Conservation (phyloP, 140 eudicot species). For the Anethum foeniculum region DNA sequence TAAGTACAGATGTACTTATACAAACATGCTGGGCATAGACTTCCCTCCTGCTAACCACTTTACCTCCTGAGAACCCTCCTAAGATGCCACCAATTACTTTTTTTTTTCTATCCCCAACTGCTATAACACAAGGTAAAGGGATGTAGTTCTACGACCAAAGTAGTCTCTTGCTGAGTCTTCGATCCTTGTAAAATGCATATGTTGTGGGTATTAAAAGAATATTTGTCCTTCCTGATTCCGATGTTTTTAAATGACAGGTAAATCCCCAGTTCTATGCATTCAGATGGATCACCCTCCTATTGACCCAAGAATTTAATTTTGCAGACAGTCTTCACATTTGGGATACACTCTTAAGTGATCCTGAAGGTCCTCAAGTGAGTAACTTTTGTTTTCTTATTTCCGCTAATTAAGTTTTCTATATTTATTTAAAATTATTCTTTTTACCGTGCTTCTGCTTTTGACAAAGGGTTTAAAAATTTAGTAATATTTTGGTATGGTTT, state of each 20-base stretch:
- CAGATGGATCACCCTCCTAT: slow-evolving; percentile 90
- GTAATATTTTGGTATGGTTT: not conserved
- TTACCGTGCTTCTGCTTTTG: not conserved
- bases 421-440: not conserved
- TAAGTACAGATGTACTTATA: not conserved
- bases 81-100: not conserved
- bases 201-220: not conserved
- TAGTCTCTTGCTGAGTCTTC: not conserved
- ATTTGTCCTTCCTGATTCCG: slow-evolving; percentile 10
- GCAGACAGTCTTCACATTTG: slow-evolving; percentile 70
- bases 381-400: not conserved
- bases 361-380: slow-evolving; percentile 91
- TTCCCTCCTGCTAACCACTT: not conserved
- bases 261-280: slow-evolving; percentile 98
- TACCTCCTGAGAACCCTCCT: not conserved
- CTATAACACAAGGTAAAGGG: not conserved
- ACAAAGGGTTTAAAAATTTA: not conserved
- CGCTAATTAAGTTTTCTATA: not conserved
- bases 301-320: slow-evolving; percentile 87
- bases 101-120: not conserved
- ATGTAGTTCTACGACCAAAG: not conserved
- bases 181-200: not conserved
- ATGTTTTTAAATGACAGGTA: slow-evolving; percentile 46
- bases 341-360: slow-evolving; percentile 92
- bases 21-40: not conserved